Percentiles rank a stretch among this genome's conserved stretches.
phyloP scores from a whole-genome alignment of 2,329 filamentous ascomycete genomes.

The Ascosphaera apis region DNA sequence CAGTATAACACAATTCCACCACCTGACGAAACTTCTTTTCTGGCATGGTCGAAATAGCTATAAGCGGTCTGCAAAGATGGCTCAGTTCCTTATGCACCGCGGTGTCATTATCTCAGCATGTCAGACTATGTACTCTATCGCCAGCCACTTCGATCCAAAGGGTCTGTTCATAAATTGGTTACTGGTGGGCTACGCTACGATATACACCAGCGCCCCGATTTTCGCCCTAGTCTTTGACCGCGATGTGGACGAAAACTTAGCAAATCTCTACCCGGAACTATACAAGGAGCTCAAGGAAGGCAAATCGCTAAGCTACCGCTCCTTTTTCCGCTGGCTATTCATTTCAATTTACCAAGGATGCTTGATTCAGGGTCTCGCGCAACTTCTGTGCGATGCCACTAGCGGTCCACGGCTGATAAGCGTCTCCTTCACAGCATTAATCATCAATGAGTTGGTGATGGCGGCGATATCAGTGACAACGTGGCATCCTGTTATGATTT shows the following conservation, averaged over 20 bases:
- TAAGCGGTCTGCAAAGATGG: constrained; percentile 83
- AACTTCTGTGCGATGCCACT: constrained; percentile 62
- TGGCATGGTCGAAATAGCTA: constrained; percentile 98
- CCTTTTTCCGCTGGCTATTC: constrained; percentile 91
- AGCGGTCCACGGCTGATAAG: constrained; percentile 49
- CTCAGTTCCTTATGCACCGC: constrained; percentile 94
- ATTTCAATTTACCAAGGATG: constrained; percentile 89
- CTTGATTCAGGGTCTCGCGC: constrained; percentile 83
- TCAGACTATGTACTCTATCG: constrained; percentile 93
- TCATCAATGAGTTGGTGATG: constrained; percentile 92
- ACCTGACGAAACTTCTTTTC: constrained; percentile 88
- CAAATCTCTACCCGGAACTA: constrained; percentile 86
- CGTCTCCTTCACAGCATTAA: constrained; percentile 74
- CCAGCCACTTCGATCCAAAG: constrained; percentile 75
- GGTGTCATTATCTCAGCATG: constrained; percentile 88
- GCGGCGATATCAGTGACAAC: constrained; percentile 91
- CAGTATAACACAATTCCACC: constrained; percentile 83
- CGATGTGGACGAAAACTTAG: constrained; percentile 82
- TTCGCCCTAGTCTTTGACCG: constrained; percentile 84
- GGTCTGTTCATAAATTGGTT: constrained; percentile 94
- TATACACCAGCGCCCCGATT: constrained; percentile 86
- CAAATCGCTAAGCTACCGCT: constrained; percentile 67
- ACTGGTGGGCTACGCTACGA: constrained; percentile 82
- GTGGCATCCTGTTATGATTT: constrained; percentile 85
- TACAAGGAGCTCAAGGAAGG: constrained; percentile 94